These are phyloP conservation scores for Aspergillus melleus DNA, from an alignment of 2,329 filamentous ascomycete species.

Conservation along the genomic window DNA sequence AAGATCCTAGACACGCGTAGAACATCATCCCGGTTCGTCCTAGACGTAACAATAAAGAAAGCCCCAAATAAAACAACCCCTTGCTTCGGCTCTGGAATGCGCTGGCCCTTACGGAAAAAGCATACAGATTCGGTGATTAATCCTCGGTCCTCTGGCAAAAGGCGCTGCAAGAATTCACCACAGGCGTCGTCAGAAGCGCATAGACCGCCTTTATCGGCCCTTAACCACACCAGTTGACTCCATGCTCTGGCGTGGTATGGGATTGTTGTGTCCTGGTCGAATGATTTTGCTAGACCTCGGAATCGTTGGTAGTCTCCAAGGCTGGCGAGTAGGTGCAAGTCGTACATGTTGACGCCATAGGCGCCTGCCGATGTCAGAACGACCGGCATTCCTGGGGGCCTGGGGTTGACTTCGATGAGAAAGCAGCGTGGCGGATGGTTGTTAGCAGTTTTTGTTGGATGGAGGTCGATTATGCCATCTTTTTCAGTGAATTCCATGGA, in stretches of 20 bases:
- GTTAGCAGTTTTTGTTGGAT: neutral
- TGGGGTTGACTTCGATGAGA: neutral
- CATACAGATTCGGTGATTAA: neutral
- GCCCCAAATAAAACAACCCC: neutral
- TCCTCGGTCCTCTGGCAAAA: neutral
- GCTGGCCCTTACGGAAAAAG: neutral
- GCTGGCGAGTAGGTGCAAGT: neutral
- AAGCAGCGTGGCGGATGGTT: neutral
- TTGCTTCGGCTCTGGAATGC: neutral
- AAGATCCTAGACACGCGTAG: neutral
- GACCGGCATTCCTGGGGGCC: neutral
- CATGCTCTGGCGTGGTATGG: neutral
- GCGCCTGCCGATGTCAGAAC: neutral
- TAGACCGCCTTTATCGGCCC: neutral
- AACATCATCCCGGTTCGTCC: neutral
- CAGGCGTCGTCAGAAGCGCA: neutral
- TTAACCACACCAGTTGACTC: neutral
- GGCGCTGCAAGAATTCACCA: neutral
- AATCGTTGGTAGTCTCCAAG: neutral
- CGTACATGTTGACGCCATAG: neutral
- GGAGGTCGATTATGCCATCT: neutral
- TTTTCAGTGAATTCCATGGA: neutral
- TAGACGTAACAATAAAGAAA: neutral
- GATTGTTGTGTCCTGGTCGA: neutral
- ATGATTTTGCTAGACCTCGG: neutral